These are phyloP conservation scores for Apiospora malaysiana DNA, from an alignment of 2,329 filamentous ascomycete species.

Conservation along the genomic window DNA sequence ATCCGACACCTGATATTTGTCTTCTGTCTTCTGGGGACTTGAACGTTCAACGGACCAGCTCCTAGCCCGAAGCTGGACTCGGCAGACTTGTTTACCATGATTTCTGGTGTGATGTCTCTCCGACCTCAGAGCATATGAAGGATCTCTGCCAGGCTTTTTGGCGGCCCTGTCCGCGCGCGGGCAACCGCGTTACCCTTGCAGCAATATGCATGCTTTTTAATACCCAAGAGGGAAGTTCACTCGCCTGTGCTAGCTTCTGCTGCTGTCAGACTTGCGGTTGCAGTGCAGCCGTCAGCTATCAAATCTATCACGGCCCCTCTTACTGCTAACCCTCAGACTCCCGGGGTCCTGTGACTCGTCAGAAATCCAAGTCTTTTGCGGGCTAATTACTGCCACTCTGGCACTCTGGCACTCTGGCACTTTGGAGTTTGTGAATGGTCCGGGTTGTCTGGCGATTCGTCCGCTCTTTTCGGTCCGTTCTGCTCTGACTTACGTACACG, in stretches of 20 bases:
- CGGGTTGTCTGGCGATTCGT: neutral
- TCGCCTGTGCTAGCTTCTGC: neutral
- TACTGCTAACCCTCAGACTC: neutral
- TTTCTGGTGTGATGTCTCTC: slow-evolving; percentile 1
- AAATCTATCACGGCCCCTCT: neutral
- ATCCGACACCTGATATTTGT: neutral
- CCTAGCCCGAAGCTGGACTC: neutral
- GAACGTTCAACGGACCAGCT: neutral
- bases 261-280: slow-evolving; percentile 6
- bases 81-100: neutral
- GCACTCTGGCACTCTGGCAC: neutral
- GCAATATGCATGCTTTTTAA: slow-evolving; percentile 10
- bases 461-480: slow-evolving; percentile 13
- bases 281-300: neutral
- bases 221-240: neutral
- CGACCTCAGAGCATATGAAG: slow-evolving; percentile 7
- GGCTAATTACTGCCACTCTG: neutral
- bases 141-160: slow-evolving; percentile 13
- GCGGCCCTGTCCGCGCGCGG: neutral
- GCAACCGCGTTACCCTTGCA: slow-evolving; percentile 1
- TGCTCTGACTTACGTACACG: neutral
- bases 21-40: neutral
- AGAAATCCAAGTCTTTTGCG: neutral
- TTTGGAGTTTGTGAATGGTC: slow-evolving; percentile 9
- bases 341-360: too few species aligned